Percentiles rank a stretch among this genome's conserved stretches.
Conservation (phyloP, 106 monocot species). For the Dioscorea zingiberensis region DNA sequence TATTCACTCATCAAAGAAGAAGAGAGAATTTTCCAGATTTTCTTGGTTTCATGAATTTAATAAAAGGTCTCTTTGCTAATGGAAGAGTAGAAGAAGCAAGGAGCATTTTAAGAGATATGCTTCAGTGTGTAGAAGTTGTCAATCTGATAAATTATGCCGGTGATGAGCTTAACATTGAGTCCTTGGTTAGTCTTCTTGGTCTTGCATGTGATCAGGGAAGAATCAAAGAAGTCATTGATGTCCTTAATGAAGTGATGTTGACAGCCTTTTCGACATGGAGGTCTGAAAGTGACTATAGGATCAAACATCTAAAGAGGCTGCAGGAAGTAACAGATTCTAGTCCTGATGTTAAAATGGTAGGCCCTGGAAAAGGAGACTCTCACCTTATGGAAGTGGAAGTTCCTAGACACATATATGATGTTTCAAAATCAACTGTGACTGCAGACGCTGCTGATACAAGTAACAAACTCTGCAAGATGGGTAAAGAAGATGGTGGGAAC, state of each 20-base stretch:
- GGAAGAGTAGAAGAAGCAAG: conserved; percentile 96
- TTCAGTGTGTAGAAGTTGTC: conserved; percentile 40
- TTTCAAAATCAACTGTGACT: neutral
- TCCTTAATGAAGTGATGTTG: conserved; percentile 56
- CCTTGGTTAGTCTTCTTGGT: conserved; percentile 44
- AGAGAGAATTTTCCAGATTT: conserved; percentile 58
- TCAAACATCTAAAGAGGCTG: conserved; percentile 15
- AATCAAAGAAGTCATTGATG: conserved; percentile 55
- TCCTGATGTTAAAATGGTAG: conserved; percentile 12
- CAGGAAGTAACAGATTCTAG: conserved; percentile 7
- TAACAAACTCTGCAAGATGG: conserved; percentile 2
- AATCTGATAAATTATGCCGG: conserved; percentile 50
- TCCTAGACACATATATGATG: neutral
- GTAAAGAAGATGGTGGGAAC: neutral
- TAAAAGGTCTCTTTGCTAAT: conserved; percentile 69
- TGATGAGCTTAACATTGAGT: conserved; percentile 37
- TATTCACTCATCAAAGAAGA: conserved; percentile 40
- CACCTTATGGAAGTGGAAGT: neutral
- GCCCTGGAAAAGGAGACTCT: neutral
- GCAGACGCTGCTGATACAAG: conserved; percentile 8
- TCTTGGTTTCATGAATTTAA: conserved; percentile 56
- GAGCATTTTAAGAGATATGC: conserved; percentile 68
- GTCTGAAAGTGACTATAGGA: conserved; percentile 10
- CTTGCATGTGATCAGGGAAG: conserved; percentile 70
- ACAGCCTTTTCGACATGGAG: conserved; percentile 28